phyloP scores from a whole-genome alignment of 2,329 filamentous ascomycete species.

The Periconia macrospinosa region DNA sequence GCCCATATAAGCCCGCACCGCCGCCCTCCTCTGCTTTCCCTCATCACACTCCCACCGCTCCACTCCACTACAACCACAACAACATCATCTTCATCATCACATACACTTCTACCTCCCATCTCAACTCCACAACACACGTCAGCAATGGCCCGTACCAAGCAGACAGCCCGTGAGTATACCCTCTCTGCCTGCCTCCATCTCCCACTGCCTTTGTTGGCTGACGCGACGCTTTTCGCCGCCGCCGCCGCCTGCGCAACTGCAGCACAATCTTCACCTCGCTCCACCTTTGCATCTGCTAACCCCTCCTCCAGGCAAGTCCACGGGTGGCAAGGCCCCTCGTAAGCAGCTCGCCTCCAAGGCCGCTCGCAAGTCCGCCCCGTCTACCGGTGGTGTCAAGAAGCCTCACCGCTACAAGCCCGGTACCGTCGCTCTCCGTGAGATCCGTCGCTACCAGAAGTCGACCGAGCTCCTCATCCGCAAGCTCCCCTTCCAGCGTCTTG shows the following conservation, averaged over 20 bases:
- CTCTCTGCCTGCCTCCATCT: constrained; percentile 14
- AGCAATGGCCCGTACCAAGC: constrained; percentile 58
- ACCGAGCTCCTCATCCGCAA: constrained; percentile 85
- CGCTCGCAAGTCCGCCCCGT: constrained; percentile 95
- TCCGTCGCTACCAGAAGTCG: constrained; percentile 84
- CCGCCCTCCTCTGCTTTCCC: constrained; percentile 38
- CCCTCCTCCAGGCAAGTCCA: constrained; percentile 65
- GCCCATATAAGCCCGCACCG: constrained; percentile 43
- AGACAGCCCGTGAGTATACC: constrained; percentile 56
- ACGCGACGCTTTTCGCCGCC: constrained; percentile 8
- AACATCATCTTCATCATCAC: constrained; percentile 25
- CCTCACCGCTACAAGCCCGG: constrained; percentile 58
- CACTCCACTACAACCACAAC: constrained; percentile 27
- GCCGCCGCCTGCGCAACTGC: too few relatives aligned
- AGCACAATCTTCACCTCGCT: constrained; percentile 1
- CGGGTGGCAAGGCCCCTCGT: constrained; percentile 72
- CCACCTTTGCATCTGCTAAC: constrained; percentile 24
- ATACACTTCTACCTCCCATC: constrained; percentile 11
- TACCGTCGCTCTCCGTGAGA: constrained; percentile 87
- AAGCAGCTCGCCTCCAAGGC: constrained; percentile 99
- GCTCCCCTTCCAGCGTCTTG: constrained; percentile 77
- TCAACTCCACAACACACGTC: constrained; percentile 8
- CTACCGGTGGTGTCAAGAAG: constrained; percentile 74
- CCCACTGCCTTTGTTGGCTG: neutral
- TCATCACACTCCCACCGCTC: constrained; percentile 40